Evolutionary conservation across 2,329 filamentous ascomycete species (phyloP), one percentile per base, ranked within the genome.

Genomic region (Penicillium sp.): DNA sequence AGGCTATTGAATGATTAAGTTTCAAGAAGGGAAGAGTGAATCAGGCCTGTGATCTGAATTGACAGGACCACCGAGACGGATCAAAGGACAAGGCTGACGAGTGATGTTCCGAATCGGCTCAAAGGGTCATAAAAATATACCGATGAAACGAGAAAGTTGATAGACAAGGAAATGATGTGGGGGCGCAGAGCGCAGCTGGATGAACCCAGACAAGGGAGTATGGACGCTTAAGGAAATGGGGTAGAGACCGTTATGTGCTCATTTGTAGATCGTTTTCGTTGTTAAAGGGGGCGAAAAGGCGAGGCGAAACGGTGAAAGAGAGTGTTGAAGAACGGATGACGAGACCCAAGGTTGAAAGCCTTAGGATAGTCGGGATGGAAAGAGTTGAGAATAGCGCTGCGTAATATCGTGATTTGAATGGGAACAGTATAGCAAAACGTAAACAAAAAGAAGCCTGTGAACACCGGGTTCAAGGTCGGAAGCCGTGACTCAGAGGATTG

Each of bases 211-310:
- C n/a, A 60, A 45, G 43, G 56, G 57, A 57, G 59, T 64, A 56
- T 67, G 54, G 67, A 73, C 63, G 66, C 57, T 54, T 40, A 53
- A 68, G 69, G 66, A 68, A 69, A 70, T 67, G 54, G 53, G 61
- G 64, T 66, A 71, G 66, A 68, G 70, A 73, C 69, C 69, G 72
- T 74, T 74, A 74, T 73, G 62, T 66, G 66, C 67, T 71, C 72
- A 74, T 74, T 69, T 64, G 70, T 69, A 68, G 71, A 62, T 73
- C 66, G 68, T 73, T 67, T 65, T 60, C 61, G 55, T 61, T 64
- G 56, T 62, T 49, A 52, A 56, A 55, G 51, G 54, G 49, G 60
- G 60, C 48, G 45, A 53, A 33, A 49, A 60, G 61, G 47, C 51
- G 26, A 43, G 35, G 61, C 35, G 50, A 57, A 49, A 59, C 59